These are phyloP conservation scores for Phytophthora pistaciae DNA, from an alignment of 352 stramenopile species.

Conservation along the genomic window DNA sequence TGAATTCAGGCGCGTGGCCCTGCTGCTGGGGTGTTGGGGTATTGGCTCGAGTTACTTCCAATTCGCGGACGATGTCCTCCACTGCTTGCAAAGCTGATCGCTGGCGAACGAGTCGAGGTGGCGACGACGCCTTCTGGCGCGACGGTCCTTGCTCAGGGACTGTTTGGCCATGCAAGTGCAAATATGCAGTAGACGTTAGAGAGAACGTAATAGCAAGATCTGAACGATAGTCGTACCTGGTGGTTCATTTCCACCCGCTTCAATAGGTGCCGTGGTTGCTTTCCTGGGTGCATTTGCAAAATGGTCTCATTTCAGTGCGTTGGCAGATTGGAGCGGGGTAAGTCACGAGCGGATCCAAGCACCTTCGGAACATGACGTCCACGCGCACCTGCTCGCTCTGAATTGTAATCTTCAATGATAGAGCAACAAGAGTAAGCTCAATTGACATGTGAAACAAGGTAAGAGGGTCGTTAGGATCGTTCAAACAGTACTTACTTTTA, in stretches of 20 bases:
- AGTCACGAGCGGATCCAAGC: neutral
- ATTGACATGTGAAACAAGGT: neutral
- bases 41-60: constrained; percentile 30
- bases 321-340: too few relatives aligned
- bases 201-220: constrained; percentile 13
- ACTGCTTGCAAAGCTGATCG: constrained; percentile 43
- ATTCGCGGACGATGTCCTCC: constrained; percentile 48
- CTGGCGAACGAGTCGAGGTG: constrained; percentile 15
- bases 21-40: constrained; percentile 7
- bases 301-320: too few relatives aligned
- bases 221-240: constrained; percentile 1
- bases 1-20: neutral
- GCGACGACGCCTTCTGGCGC: constrained; percentile 17
- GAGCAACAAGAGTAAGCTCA: neutral
- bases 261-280: constrained; percentile 1
- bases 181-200: constrained; percentile 14
- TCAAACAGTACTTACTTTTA: constrained; percentile 28
- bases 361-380: constrained; percentile 49
- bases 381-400: constrained; percentile 35
- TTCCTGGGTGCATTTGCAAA: constrained; percentile 2
- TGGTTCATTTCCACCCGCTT: constrained; percentile 13
- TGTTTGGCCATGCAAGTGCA: neutral
- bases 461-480: neutral
- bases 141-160: constrained; percentile 7
- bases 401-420: constrained; percentile 35